Evolutionary conservation across 1,139 yeast genomes (phyloP).

Genomic region (Zygosaccharomyces sapae): DNA sequence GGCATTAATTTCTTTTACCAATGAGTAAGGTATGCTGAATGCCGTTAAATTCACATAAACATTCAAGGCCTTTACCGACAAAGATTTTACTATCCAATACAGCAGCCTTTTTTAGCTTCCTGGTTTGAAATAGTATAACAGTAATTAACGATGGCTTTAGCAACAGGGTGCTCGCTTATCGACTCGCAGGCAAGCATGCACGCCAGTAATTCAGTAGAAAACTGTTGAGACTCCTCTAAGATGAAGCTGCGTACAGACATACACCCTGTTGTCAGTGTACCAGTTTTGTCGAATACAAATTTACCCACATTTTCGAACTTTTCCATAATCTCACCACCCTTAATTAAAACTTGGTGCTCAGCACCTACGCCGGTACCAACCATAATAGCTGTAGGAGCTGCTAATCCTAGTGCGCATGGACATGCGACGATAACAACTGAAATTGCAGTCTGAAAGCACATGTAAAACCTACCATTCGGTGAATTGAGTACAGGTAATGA

Average conservation of each 20-base stretch:
- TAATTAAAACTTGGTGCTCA: constrained; percentile 77
- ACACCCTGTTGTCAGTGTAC: constrained; percentile 83
- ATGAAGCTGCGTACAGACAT: constrained; percentile 51
- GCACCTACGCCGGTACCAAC: constrained; percentile 99
- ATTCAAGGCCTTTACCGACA: constrained; percentile 67
- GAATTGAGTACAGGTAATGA: constrained; percentile 57
- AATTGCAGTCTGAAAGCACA: constrained; percentile 77
- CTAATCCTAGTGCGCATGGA: constrained; percentile 95
- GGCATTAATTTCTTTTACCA: constrained; percentile 55
- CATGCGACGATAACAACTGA: constrained; percentile 96
- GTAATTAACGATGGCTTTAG: constrained; percentile 54
- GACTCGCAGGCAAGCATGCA: constrained; percentile 57
- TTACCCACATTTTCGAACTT: constrained; percentile 60
- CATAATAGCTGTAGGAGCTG: constrained; percentile 98
- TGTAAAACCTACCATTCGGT: constrained; percentile 56
- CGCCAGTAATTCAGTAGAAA: constrained; percentile 18
- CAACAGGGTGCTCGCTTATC: constrained; percentile 85
- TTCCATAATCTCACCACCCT: constrained; percentile 90
- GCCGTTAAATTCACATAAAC: constrained; percentile 33
- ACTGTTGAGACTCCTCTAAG: constrained; percentile 9
- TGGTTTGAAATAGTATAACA: constrained; percentile 24
- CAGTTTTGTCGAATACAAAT: constrained; percentile 90
- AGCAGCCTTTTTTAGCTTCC: constrained; percentile 23
- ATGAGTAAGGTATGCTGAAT: constrained; percentile 41
- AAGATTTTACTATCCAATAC: constrained; percentile 46